Percentiles rank a stretch among this genome's conserved stretches.
These are phyloP conservation scores for Fusarium chuoi DNA, from an alignment of 2,329 filamentous ascomycete genomes.

Conservation along the genomic window DNA sequence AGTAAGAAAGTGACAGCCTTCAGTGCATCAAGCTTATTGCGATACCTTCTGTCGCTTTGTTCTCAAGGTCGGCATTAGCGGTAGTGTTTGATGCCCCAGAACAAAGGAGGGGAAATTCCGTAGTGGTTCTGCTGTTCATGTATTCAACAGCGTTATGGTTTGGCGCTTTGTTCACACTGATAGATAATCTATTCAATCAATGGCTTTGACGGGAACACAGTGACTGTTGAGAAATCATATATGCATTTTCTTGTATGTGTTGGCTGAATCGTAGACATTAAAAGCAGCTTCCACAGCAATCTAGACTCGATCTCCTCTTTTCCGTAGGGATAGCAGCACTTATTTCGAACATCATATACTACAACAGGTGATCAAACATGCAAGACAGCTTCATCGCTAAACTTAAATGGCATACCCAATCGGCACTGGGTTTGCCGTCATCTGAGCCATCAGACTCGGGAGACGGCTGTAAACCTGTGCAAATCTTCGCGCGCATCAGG, in stretches of 20 bases:
- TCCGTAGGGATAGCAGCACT: background rate
- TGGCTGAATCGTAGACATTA: background rate
- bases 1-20: background rate
- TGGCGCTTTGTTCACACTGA: slow-evolving; percentile 8
- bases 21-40: background rate
- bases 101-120: background rate
- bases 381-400: background rate
- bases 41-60: background rate
- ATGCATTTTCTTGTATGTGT: background rate
- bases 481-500: slow-evolving; percentile 1
- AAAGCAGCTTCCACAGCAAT: background rate
- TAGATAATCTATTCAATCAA: background rate
- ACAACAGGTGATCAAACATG: background rate
- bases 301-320: background rate
- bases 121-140: background rate
- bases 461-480: background rate
- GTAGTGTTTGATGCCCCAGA: background rate
- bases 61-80: background rate
- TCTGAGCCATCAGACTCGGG: background rate
- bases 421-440: background rate
- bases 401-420: background rate
- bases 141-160: background rate
- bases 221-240: background rate
- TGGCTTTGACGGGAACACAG: background rate
- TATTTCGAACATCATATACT: background rate